Evolutionary conservation across 73 alveolate species (phyloP), one percentile per base, ranked within the genome.

Genomic region (Paramecium primaurelia): DNA sequence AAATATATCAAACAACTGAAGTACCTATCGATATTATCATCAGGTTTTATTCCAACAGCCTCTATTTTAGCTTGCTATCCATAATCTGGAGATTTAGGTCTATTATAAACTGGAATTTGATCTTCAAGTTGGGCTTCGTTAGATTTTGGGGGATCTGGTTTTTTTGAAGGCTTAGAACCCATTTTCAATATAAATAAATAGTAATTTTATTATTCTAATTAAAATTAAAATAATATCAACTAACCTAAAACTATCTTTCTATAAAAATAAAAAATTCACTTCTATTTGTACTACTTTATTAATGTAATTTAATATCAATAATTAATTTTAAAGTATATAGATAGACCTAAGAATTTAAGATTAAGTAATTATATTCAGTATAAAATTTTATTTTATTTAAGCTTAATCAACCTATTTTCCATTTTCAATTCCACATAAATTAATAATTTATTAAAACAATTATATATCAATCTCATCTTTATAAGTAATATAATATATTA

Each of bases 21-120:
- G n/a, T 45, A 80, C 91, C 75, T 80, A 80, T 80, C 91, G 4
- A 80, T 80, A 80, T 80, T 80, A 45, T 42, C 71, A 49, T 80
- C 91, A 75, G 88, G 68, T 75, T 38, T 22, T 5, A 75, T 38
- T 34, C 60, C 60, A 38, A 75, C 58, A 34, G 22, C 88, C 18
- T 75, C 16, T 75, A 75, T 30, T 32, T 37, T 75, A 0, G 60
- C 88, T n/a, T 68, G 9, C 3, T 64, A 37, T 8, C 47, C 58
- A 18, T 16, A 16, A 22, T 75, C 58, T 75, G 88, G 88, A 38
- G 68, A 38, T 25, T 30, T 30, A 36, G 88, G 88, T 36, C 88
- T 12, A 14, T 75, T 36, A 42, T 75, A 75, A 0, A 25, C 59
- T 10, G 88, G 88, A n/a, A 75, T 75, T 64, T 64, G 28, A 28